Percentiles rank a stretch among this genome's conserved stretches.
Evolutionary conservation across 495 filamentous ascomycete species (phyloP).

Genomic region (Bombardia bombarda): DNA sequence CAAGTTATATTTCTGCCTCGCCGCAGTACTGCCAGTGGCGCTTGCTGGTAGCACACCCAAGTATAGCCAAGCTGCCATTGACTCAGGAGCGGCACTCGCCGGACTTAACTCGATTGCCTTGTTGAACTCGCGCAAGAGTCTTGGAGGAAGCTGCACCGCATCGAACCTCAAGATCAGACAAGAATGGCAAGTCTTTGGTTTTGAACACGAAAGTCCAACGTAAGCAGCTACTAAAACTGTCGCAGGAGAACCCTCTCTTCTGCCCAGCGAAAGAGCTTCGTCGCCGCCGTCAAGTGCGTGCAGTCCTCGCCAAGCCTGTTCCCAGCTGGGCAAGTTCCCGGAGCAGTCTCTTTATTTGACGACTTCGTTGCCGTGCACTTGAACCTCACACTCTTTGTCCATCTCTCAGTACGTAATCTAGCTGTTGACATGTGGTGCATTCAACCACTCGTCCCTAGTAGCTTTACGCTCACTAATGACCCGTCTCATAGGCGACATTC

Average conservation of each 20-base stretch:
- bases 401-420: constrained; percentile 36
- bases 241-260: constrained; percentile 41
- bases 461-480: background rate
- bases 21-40: background rate
- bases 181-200: constrained; percentile 13
- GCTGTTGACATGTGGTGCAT: background rate
- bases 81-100: constrained; percentile 16
- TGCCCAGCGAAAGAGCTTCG: constrained; percentile 48
- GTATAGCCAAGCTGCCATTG: constrained; percentile 11
- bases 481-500: constrained; percentile 45
- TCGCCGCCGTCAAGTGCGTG: constrained; percentile 59
- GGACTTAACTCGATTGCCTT: constrained; percentile 15
- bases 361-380: constrained; percentile 65
- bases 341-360: constrained; percentile 37
- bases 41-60: background rate
- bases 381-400: constrained; percentile 51
- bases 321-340: constrained; percentile 18
- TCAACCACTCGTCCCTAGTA: background rate
- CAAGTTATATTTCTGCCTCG: background rate
- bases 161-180: constrained; percentile 20
- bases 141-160: constrained; percentile 9
- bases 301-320: constrained; percentile 40
- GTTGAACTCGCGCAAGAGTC: constrained; percentile 8
- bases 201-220: background rate
- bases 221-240: background rate